phyloP scores from a whole-genome alignment of 352 stramenopile species.

The Globisporangium heterothallicum region DNA sequence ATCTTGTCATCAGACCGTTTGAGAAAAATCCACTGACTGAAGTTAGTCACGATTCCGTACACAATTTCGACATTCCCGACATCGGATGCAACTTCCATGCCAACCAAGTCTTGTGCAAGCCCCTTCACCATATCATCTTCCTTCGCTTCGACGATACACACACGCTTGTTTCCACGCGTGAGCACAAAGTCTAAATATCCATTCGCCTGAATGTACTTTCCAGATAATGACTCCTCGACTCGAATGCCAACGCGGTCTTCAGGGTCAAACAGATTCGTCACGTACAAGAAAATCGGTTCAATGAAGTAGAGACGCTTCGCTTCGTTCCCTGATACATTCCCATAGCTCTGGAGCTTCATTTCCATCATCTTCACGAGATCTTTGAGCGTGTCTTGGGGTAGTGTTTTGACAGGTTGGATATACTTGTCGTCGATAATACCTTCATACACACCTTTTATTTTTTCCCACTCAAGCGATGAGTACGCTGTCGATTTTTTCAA shows the following conservation, averaged over 20 bases:
- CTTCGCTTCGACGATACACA: conserved; percentile 30
- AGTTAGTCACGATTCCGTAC: conserved; percentile 32
- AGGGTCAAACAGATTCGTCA: neutral
- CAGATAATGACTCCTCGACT: too few species aligned
- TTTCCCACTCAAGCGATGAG: neutral
- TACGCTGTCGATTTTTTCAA: neutral
- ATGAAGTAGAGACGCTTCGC: neutral
- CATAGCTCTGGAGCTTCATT: conserved; percentile 4
- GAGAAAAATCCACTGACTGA: conserved; percentile 20
- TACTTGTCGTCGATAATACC: neutral
- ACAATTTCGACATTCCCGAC: conserved; percentile 12
- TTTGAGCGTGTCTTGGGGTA: neutral
- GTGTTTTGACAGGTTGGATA: neutral
- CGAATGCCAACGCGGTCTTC: too few species aligned
- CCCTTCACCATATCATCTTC: conserved; percentile 21
- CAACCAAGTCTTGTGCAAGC: conserved; percentile 21
- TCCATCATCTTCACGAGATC: neutral
- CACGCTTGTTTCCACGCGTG: conserved; percentile 15
- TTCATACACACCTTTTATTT: neutral
- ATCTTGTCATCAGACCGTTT: too few species aligned
- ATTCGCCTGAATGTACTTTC: conserved; percentile 13
- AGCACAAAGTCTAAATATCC: conserved; percentile 28
- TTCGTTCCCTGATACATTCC: conserved; percentile 1
- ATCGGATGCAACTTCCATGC: conserved; percentile 21
- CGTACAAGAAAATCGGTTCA: neutral